These are phyloP conservation scores for Secale cereale DNA, from an alignment of 176 grass and related monocot species.

Conservation along the genomic window DNA sequence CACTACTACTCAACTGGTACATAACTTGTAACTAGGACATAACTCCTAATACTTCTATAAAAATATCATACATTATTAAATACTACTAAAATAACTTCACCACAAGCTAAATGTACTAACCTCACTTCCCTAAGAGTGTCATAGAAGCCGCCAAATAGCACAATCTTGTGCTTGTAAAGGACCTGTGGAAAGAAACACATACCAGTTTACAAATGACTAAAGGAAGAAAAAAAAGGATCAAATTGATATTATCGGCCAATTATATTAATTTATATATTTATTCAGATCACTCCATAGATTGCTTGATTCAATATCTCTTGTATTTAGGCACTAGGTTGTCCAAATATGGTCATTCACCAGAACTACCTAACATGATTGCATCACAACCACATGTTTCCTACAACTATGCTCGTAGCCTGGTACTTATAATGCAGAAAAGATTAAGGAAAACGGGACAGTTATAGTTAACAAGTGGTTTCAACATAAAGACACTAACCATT, in stretches of 20 bases:
- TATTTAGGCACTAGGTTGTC: background rate
- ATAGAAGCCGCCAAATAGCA: slow-evolving; percentile 98
- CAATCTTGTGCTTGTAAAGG: slow-evolving; percentile 97
- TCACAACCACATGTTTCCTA: slow-evolving; percentile 3
- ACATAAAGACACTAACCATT: slow-evolving; percentile 54
- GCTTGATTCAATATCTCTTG: background rate
- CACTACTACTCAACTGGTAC: background rate
- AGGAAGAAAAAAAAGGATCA: background rate
- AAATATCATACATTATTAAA: slow-evolving; percentile 5
- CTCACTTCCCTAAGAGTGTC: slow-evolving; percentile 98
- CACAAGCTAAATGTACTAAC: slow-evolving; percentile 42
- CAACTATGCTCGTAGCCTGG: background rate
- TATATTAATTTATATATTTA: background rate
- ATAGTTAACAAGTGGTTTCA: slow-evolving; percentile 12
- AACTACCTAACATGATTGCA: background rate
- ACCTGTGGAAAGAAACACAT: slow-evolving; percentile 51
- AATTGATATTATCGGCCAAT: background rate
- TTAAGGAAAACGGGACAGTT: background rate
- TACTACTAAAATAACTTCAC: slow-evolving; percentile 19
- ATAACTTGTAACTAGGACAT: background rate
- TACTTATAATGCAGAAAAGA: slow-evolving; percentile 14
- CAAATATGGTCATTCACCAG: background rate
- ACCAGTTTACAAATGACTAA: background rate
- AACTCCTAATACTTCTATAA: background rate
- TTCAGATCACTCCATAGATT: background rate